Conservation (phyloP, 148 eudicot genomes). For the Rhododendron griersonianum region DNA sequence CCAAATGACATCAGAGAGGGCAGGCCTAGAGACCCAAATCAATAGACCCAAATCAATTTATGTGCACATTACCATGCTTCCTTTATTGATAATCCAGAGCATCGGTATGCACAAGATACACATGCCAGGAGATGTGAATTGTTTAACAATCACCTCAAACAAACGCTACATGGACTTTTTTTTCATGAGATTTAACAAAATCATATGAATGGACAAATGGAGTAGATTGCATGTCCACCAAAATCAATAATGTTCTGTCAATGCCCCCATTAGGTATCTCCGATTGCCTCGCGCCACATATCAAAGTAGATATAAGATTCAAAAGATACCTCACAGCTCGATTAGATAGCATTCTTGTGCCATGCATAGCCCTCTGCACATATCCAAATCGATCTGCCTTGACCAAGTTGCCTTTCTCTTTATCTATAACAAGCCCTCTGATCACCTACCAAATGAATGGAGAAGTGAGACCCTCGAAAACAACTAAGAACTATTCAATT, state of each 20-base stretch:
- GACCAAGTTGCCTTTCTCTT: slow-evolving; percentile 93
- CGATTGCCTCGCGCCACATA: background rate
- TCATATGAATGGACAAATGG: background rate
- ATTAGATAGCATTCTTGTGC: slow-evolving; percentile 84
- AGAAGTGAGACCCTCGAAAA: slow-evolving; percentile 14
- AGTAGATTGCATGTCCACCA: slow-evolving; percentile 3
- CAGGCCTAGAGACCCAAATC: too few species aligned
- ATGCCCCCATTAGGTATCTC: background rate
- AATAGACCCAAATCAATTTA: too few species aligned
- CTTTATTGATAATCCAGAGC: too few species aligned
- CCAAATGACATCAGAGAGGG: too few species aligned
- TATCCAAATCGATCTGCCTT: slow-evolving; percentile 98
- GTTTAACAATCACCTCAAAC: slow-evolving; percentile 5
- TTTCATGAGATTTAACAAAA: background rate
- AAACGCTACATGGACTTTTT: background rate
- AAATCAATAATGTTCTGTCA: background rate
- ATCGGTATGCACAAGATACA: too few species aligned
- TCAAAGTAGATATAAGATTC: slow-evolving; percentile 10
- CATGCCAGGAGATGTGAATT: background rate
- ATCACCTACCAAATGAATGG: slow-evolving; percentile 56
- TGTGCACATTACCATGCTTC: too few species aligned
- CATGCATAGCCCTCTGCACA: slow-evolving; percentile 98
- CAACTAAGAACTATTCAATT: background rate
- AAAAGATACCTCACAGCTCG: slow-evolving; percentile 72
- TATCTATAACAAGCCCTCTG: slow-evolving; percentile 96